Percentiles rank a stretch among this genome's conserved stretches.
Conservation (phyloP, 2,329 filamentous ascomycete genomes). For the Biscogniauxia mediterranea region DNA sequence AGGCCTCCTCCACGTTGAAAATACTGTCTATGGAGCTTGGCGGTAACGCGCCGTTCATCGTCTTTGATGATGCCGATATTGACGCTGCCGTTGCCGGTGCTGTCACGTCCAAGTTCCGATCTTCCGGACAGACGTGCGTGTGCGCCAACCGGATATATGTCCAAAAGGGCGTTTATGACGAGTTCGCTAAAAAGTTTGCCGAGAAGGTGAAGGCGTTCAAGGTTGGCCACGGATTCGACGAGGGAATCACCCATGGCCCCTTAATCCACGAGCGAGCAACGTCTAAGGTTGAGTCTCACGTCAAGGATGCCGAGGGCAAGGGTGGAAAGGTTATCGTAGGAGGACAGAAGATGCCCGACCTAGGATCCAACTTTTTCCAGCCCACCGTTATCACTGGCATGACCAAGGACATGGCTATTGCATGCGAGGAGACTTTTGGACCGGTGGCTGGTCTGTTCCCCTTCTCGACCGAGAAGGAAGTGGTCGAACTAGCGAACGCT, state of each 20-base stretch:
- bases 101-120: constrained; percentile 86
- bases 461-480: constrained; percentile 86
- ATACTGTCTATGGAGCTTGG: constrained; percentile 83
- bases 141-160: constrained; percentile 83
- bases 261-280: constrained; percentile 83
- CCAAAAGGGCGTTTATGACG: constrained; percentile 74
- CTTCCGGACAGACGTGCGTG: constrained; percentile 93
- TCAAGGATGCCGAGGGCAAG: constrained; percentile 74
- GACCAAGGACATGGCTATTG: constrained; percentile 80
- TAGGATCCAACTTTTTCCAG: constrained; percentile 85
- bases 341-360: constrained; percentile 68
- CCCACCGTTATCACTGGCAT: constrained; percentile 88
- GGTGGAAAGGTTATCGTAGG: constrained; percentile 74
- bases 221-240: constrained; percentile 71
- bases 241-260: constrained; percentile 74
- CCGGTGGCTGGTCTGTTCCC: constrained; percentile 87
- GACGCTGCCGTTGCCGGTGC: constrained; percentile 81
- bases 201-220: constrained; percentile 72
- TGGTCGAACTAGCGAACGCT: constrained; percentile 77
- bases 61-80: constrained; percentile 92
- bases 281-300: constrained; percentile 75
- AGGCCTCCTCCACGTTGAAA: constrained; percentile 82
- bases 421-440: constrained; percentile 90
- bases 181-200: constrained; percentile 66
- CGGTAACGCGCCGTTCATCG: constrained; percentile 93